Evolutionary conservation across 257 asterid genomes (phyloP).

Genomic region (Solanum chmielewskii): DNA sequence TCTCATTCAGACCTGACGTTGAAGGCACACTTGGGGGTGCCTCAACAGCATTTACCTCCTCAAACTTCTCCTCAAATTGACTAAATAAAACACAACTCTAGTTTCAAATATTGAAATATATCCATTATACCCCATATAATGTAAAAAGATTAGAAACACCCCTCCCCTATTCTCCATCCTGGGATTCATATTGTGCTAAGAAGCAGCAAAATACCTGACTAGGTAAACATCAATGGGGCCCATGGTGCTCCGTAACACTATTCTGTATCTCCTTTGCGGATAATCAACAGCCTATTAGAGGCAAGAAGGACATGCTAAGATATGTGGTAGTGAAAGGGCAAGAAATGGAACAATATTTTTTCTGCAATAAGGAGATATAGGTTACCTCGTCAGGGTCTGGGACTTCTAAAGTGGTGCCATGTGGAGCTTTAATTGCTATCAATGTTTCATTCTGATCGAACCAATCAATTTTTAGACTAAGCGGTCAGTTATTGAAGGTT

Average conservation of each 20-base stretch:
- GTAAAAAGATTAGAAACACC: background rate
- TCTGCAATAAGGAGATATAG: background rate
- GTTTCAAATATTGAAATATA: background rate
- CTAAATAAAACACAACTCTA: slow-evolving; percentile 12
- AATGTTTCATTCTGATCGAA: slow-evolving; percentile 67
- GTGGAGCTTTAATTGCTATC: slow-evolving; percentile 96
- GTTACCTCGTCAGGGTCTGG: slow-evolving; percentile 92
- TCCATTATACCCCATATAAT: background rate
- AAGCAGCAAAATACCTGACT: slow-evolving; percentile 48
- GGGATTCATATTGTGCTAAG: background rate
- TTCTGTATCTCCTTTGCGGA: slow-evolving; percentile 84
- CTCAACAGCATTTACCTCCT: slow-evolving; percentile 45
- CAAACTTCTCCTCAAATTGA: slow-evolving; percentile 76
- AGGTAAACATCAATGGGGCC: slow-evolving; percentile 86
- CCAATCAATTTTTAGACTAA: background rate
- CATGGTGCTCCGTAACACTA: slow-evolving; percentile 81
- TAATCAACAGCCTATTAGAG: slow-evolving; percentile 69
- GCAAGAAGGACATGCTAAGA: background rate
- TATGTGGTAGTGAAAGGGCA: background rate
- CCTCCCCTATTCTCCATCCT: background rate
- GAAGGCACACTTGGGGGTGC: slow-evolving; percentile 46
- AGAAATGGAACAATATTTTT: background rate
- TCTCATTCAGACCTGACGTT: slow-evolving; percentile 34
- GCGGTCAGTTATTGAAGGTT: background rate
- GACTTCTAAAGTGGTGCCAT: slow-evolving; percentile 91